Percentiles rank a stretch among this genome's conserved stretches.
Conservation (phyloP, 257 asterid species). For the Penstemon newberryi region DNA sequence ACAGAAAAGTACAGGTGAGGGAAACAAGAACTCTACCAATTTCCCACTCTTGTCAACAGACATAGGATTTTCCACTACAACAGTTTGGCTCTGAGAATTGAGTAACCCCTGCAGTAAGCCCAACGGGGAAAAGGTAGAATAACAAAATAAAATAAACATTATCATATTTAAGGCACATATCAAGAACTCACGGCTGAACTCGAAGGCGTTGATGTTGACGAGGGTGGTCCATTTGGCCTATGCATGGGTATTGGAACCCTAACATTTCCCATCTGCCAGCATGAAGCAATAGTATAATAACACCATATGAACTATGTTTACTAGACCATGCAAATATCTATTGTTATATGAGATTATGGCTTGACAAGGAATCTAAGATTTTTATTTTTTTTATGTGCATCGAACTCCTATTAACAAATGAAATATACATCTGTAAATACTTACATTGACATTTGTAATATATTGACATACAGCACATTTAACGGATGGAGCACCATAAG, state of each 20-base stretch:
- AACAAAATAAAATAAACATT: neutral
- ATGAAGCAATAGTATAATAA: constrained; percentile 17
- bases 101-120: constrained; percentile 40
- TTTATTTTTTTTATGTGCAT: constrained; percentile 9
- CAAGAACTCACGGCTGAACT: constrained; percentile 48
- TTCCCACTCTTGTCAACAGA: constrained; percentile 64
- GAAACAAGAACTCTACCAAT: constrained; percentile 41
- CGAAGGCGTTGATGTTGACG: constrained; percentile 48
- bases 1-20: neutral
- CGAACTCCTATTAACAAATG: constrained; percentile 19
- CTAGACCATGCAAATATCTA: constrained; percentile 5
- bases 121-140: neutral
- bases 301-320: constrained; percentile 17
- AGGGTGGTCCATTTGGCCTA: constrained; percentile 47
- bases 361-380: constrained; percentile 10
- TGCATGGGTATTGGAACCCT: constrained; percentile 63
- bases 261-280: constrained; percentile 55
- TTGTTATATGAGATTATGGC: constrained; percentile 11
- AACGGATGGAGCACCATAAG: constrained; percentile 61
- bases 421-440: constrained; percentile 22
- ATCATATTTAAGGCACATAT: neutral
- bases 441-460: constrained; percentile 57
- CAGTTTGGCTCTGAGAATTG: constrained; percentile 55
- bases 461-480: constrained; percentile 61
- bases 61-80: constrained; percentile 61